A percentile compares a stretch with the other conserved stretches of the same genome.
Evolutionary conservation across 179 eudicot genomes (phyloP).

Genomic region (Pouteria campechiana): DNA sequence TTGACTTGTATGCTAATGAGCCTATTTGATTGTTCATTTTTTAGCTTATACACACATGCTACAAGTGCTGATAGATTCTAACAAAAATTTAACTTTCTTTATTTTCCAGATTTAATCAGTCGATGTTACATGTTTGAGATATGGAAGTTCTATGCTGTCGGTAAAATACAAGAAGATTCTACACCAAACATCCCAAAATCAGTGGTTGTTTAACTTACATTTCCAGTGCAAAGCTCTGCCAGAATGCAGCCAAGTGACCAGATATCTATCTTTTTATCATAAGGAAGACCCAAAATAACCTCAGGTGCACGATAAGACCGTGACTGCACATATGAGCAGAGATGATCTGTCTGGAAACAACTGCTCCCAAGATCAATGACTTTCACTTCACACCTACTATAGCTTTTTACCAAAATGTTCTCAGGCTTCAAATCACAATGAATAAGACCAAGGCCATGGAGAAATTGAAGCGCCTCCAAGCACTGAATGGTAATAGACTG

Average conservation of each 20-base stretch:
- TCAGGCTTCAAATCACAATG: slow-evolving; percentile 74
- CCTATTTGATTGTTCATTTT: too few relatives aligned
- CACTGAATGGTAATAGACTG: slow-evolving; percentile 79
- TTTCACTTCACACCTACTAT: slow-evolving; percentile 56
- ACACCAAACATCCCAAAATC: too few relatives aligned
- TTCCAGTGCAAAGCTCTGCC: slow-evolving; percentile 83
- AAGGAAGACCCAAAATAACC: slow-evolving; percentile 86
- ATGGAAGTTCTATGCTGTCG: too few relatives aligned
- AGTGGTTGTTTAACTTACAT: too few relatives aligned
- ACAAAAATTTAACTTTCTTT: too few relatives aligned
- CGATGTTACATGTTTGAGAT: too few relatives aligned
- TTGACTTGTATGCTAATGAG: too few relatives aligned
- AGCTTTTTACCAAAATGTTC: slow-evolving; percentile 53
- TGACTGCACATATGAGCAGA: slow-evolving; percentile 83
- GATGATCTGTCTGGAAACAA: slow-evolving; percentile 65
- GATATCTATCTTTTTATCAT: slow-evolving; percentile 77
- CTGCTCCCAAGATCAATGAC: slow-evolving; percentile 77
- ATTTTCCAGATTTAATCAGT: too few relatives aligned
- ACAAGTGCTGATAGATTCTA: too few relatives aligned
- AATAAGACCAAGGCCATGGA: slow-evolving; percentile 48
- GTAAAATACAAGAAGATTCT: too few relatives aligned
- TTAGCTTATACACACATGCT: too few relatives aligned
- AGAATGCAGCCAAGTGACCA: slow-evolving; percentile 97
- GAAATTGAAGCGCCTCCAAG: slow-evolving; percentile 65
- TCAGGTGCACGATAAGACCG: slow-evolving; percentile 97